These are phyloP conservation scores for Aspergillus avenaceus DNA, from an alignment of 495 filamentous ascomycete genomes.

Conservation along the genomic window DNA sequence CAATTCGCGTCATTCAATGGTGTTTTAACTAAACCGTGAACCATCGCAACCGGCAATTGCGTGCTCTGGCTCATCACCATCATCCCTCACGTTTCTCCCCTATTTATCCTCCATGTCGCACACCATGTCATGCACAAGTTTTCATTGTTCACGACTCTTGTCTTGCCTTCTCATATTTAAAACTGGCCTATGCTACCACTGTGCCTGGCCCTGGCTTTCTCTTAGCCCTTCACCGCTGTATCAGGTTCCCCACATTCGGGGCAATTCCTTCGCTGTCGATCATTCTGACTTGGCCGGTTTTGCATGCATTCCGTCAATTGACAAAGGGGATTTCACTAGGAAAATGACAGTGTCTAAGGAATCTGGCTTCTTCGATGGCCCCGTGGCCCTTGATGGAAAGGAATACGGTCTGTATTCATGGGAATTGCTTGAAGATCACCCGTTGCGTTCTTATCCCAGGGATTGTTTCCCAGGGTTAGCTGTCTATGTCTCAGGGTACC, in stretches of 20 bases:
- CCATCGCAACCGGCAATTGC: slow-evolving; percentile 18
- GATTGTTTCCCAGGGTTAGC: slow-evolving; percentile 29
- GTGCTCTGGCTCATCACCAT: slow-evolving; percentile 15
- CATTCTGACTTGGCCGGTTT: background rate
- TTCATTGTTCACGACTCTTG: background rate
- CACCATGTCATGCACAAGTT: background rate
- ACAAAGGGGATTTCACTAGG: background rate
- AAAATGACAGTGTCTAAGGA: slow-evolving; percentile 5
- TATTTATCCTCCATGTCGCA: slow-evolving; percentile 2
- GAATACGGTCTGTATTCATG: slow-evolving; percentile 30
- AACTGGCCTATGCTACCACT: background rate
- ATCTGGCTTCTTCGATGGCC: background rate
- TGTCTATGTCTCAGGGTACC: slow-evolving; percentile 14
- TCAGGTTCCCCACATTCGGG: background rate
- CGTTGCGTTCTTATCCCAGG: slow-evolving; percentile 35
- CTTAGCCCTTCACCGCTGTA: background rate
- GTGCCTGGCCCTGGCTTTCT: background rate
- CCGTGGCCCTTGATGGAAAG: slow-evolving; percentile 5
- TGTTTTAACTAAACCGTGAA: slow-evolving; percentile 5
- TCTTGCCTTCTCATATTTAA: background rate
- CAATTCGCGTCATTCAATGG: background rate
- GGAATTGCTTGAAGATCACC: slow-evolving; percentile 36
- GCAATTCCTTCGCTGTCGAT: background rate
- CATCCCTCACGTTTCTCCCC: background rate
- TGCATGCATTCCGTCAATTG: background rate